Conservation (phyloP, 805 yeast genomes). For the Priceomyces medius region DNA sequence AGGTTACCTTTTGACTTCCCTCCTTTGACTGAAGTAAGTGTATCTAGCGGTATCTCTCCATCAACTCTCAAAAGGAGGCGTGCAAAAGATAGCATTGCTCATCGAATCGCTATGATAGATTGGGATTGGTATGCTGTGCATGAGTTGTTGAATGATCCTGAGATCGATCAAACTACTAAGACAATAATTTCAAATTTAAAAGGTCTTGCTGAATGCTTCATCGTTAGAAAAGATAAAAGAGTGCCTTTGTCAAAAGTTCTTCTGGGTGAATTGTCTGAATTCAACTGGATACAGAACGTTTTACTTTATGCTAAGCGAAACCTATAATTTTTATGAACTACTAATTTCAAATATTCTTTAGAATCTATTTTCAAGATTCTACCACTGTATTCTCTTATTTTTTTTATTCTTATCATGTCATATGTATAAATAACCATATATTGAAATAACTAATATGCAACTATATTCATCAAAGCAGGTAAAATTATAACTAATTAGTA, state of each 20-base stretch:
- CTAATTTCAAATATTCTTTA: no score
- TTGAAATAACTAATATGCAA: no score
- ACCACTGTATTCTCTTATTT: no score
- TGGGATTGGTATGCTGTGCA: constrained; percentile 76
- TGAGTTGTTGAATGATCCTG: constrained; percentile 13
- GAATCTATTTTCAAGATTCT: no score
- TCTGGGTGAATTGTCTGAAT: not conserved
- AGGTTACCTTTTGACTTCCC: constrained; percentile 90
- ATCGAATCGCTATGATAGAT: constrained; percentile 86
- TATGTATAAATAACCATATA: no score
- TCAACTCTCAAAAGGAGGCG: constrained; percentile 44
- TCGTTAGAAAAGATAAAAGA: constrained; percentile 40
- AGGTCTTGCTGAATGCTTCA: constrained; percentile 28
- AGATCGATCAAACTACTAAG: constrained; percentile 15
- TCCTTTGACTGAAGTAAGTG: constrained; percentile 43
- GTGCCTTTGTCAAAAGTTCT: constrained; percentile 12
- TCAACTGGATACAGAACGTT: constrained; percentile 4
- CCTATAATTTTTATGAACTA: not conserved
- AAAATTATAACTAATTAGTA: no score
- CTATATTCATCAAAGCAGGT: no score
- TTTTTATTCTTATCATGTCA: no score
- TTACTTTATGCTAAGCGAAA: not conserved
- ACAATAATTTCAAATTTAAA: constrained; percentile 22
- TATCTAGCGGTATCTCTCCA: constrained; percentile 32
- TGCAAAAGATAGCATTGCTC: constrained; percentile 61